A percentile compares a stretch with the other conserved stretches of the same genome.
Conservation (phyloP, 441 rosid species). For the Aleurites moluccanus region DNA sequence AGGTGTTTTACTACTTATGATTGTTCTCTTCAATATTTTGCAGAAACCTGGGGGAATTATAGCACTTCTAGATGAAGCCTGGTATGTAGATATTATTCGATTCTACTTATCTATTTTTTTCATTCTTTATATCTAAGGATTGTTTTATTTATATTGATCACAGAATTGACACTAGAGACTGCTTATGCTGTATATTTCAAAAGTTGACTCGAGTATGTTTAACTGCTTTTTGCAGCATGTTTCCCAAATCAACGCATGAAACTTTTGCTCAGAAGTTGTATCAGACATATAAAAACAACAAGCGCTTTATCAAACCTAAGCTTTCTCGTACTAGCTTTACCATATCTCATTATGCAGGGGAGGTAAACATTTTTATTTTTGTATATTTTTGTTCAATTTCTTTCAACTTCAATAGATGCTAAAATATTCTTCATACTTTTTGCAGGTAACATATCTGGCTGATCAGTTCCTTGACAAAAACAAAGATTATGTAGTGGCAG, state of each 20-base stretch:
- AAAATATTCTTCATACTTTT: constrained; percentile 26
- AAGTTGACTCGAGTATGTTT: constrained; percentile 26
- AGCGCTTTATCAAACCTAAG: constrained; percentile 98
- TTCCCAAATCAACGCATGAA: constrained; percentile 99
- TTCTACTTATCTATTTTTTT: not conserved
- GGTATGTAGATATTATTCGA: constrained; percentile 50
- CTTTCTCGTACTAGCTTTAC: constrained; percentile 97
- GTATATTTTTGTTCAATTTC: constrained; percentile 11
- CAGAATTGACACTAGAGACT: not conserved
- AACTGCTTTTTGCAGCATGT: constrained; percentile 72
- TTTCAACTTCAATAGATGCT: constrained; percentile 11
- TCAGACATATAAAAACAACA: constrained; percentile 91
- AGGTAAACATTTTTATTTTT: constrained; percentile 50
- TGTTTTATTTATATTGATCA: not conserved
- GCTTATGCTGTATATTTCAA: constrained; percentile 16
- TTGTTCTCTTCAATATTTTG: constrained; percentile 33
- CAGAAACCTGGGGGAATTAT: constrained; percentile 99
- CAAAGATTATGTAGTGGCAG: constrained; percentile 99
- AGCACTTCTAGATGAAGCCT: constrained; percentile 99
- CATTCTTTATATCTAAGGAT: not conserved
- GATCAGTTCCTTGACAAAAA: constrained; percentile 98
- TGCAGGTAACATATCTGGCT: constrained; percentile 88
- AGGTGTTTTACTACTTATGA: constrained; percentile 13
- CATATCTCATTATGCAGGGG: constrained; percentile 99
- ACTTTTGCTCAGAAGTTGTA: constrained; percentile 99